Percentiles rank a stretch among this genome's conserved stretches.
Conservation (phyloP, 371 early-diverging fungal genomes). For the Dichotomocladium elegans region DNA sequence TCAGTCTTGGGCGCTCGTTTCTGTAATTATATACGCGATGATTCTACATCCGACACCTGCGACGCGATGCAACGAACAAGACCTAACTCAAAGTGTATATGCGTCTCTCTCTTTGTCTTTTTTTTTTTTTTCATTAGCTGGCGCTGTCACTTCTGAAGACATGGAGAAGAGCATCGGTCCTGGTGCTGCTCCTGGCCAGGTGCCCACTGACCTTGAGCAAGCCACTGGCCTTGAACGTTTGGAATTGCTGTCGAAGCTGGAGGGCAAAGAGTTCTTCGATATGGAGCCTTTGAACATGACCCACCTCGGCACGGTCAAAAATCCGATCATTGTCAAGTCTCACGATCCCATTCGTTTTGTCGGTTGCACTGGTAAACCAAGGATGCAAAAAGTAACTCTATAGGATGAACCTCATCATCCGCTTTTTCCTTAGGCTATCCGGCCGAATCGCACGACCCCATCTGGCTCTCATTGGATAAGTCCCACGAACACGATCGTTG, state of each 20-base stretch:
- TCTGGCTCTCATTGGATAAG: constrained; percentile 80
- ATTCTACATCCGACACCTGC: no score
- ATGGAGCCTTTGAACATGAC: constrained; percentile 76
- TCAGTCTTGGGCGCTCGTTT: constrained; percentile 29
- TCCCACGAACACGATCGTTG: constrained; percentile 87
- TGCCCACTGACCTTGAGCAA: constrained; percentile 89
- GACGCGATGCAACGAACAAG: no score
- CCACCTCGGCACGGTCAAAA: constrained; percentile 76
- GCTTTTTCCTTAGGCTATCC: constrained; percentile 64
- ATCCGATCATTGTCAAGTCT: constrained; percentile 87
- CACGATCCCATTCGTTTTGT: constrained; percentile 81
- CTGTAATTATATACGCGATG: no score
- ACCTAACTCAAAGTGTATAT: no score
- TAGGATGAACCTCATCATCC: neutral
- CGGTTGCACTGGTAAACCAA: constrained; percentile 89
- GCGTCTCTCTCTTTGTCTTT: no score
- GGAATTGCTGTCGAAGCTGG: constrained; percentile 82
- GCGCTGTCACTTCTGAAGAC: constrained; percentile 31
- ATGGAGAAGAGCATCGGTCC: constrained; percentile 33
- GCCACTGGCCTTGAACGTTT: constrained; percentile 90
- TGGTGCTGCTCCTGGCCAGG: constrained; percentile 67
- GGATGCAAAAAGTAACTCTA: no score
- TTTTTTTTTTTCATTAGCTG: no score
- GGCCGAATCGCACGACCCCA: constrained; percentile 82
- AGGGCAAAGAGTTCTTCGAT: constrained; percentile 88